Conservation (phyloP, 257 asterid genomes). For the Scutellaria galericulata region DNA sequence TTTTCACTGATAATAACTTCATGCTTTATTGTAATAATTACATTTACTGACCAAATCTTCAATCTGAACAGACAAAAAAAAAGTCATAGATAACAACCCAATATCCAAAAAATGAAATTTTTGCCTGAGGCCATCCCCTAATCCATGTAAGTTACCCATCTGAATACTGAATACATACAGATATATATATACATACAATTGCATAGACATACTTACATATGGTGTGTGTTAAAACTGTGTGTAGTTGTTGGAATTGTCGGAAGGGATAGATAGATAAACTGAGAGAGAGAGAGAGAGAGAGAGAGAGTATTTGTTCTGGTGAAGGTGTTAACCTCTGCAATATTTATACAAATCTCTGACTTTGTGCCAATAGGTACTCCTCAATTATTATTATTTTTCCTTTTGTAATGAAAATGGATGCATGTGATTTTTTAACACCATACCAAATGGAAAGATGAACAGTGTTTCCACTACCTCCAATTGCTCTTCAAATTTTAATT, state of each 20-base stretch:
- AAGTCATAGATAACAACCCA: constrained; percentile 12
- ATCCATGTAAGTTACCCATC: constrained; percentile 4
- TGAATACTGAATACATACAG: not conserved
- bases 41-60: constrained; percentile 1
- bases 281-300: constrained; percentile 41
- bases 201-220: not conserved
- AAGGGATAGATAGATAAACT: constrained; percentile 36
- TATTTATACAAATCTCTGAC: not conserved
- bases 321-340: constrained; percentile 30
- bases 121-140: not conserved
- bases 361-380: too few relatives aligned
- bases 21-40: constrained; percentile 8
- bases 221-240: not conserved
- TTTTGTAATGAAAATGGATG: too few relatives aligned
- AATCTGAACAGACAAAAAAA: constrained; percentile 12
- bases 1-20: constrained; percentile 9
- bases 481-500: too few relatives aligned
- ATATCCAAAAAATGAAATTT: constrained; percentile 2
- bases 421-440: too few relatives aligned
- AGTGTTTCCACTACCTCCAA: too few relatives aligned
- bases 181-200: not conserved
- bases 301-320: constrained; percentile 16
- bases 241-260: constrained; percentile 7
- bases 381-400: too few relatives aligned
- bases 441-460: too few relatives aligned